phyloP scores from a whole-genome alignment of 2,329 filamentous ascomycete genomes.

The Cordyceps militaris region DNA sequence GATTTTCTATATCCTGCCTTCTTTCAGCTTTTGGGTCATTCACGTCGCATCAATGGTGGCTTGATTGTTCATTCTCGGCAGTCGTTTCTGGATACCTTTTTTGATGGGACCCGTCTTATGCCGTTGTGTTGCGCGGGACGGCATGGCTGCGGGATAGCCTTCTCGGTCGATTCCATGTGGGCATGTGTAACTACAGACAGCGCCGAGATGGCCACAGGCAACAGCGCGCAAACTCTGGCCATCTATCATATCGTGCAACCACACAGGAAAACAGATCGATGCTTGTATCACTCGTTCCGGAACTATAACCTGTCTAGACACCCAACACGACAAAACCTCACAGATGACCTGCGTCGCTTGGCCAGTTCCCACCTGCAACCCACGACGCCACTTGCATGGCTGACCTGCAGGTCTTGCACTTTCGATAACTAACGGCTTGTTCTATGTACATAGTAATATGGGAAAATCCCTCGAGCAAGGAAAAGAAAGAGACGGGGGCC shows the following conservation, averaged over 20 bases:
- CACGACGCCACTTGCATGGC: background rate
- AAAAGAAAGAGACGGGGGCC: background rate
- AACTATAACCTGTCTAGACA: background rate
- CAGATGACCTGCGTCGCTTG: background rate
- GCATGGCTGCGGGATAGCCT: too few species aligned
- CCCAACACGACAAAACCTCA: background rate
- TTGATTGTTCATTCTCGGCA: background rate
- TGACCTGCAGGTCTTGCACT: background rate
- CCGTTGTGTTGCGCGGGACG: too few species aligned
- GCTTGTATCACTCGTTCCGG: background rate
- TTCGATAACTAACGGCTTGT: background rate
- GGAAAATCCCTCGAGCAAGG: background rate
- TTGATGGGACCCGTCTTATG: too few species aligned
- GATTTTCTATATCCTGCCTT: background rate
- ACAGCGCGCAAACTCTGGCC: too few species aligned
- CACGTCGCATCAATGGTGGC: conserved; percentile 4
- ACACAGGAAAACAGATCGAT: too few species aligned
- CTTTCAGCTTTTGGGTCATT: background rate
- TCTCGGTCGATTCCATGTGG: too few species aligned
- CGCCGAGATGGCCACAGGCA: too few species aligned
- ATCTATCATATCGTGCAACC: too few species aligned
- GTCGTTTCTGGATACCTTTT: background rate
- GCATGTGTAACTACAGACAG: too few species aligned
- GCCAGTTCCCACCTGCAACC: too few species aligned
- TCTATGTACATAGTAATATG: background rate